Evolutionary conservation across 805 yeast species (phyloP).

Genomic region (Zygosaccharomyces siamensis): DNA sequence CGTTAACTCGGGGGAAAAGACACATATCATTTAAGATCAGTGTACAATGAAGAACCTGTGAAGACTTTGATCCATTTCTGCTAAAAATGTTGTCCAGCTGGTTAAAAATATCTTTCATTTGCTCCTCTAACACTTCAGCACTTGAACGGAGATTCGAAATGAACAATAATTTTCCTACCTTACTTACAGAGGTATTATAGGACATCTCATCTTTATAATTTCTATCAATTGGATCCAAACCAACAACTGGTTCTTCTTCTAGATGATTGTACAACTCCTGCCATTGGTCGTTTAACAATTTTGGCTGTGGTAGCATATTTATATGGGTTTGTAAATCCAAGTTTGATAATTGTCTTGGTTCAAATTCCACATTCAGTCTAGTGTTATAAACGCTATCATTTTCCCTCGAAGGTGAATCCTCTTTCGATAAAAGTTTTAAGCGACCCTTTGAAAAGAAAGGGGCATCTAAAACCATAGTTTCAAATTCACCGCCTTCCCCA

Average conservation of each 20-base stretch:
- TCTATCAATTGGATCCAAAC: slow-evolving; percentile 15
- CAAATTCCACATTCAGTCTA: slow-evolving; percentile 48
- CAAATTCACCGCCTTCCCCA: slow-evolving; percentile 99
- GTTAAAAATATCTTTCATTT: slow-evolving; percentile 46
- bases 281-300: slow-evolving; percentile 25
- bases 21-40: slow-evolving; percentile 61
- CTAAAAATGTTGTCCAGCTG: slow-evolving; percentile 38
- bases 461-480: slow-evolving; percentile 85
- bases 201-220: background rate
- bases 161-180: slow-evolving; percentile 34
- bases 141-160: slow-evolving; percentile 43
- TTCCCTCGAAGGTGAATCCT: slow-evolving; percentile 39
- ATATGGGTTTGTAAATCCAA: slow-evolving; percentile 27
- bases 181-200: slow-evolving; percentile 11
- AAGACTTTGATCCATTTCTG: slow-evolving; percentile 33
- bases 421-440: slow-evolving; percentile 40
- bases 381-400: slow-evolving; percentile 70
- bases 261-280: slow-evolving; percentile 9
- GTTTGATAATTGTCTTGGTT: slow-evolving; percentile 34
- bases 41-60: slow-evolving; percentile 55
- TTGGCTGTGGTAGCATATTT: slow-evolving; percentile 35
- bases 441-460: slow-evolving; percentile 65
- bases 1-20: slow-evolving; percentile 57
- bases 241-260: background rate
- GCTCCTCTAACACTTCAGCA: slow-evolving; percentile 36